A percentile compares a stretch with the other conserved stretches of the same genome.
Conservation (phyloP, 2,329 filamentous ascomycete species). For the Venturia oleaginea region DNA sequence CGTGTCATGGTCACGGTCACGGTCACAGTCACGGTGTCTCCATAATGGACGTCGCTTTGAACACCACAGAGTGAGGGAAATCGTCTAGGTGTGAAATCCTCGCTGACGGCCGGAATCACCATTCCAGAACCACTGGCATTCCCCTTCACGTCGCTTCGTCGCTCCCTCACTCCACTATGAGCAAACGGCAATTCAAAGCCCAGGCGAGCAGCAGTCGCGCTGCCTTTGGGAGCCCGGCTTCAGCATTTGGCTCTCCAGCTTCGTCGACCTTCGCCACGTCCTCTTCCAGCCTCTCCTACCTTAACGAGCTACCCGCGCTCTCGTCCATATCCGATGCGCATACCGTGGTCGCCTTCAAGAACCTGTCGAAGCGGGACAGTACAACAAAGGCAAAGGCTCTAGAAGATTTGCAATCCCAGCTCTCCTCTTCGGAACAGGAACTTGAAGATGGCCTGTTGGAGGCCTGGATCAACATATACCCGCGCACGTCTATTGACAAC, state of each 20-base stretch:
- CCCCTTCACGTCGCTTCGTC: background rate
- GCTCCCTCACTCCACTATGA: constrained; percentile 11
- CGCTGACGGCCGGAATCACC: background rate
- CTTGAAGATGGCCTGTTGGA: constrained; percentile 77
- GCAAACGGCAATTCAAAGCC: constrained; percentile 15
- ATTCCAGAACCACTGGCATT: background rate
- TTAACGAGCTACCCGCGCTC: constrained; percentile 77
- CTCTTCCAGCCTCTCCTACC: constrained; percentile 68
- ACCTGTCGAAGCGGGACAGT: constrained; percentile 82
- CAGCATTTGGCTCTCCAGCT: constrained; percentile 32
- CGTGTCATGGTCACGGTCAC: background rate
- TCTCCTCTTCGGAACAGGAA: constrained; percentile 48
- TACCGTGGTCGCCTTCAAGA: constrained; percentile 84
- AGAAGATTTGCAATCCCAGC: constrained; percentile 67
- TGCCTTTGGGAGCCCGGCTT: constrained; percentile 32
- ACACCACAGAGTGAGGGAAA: background rate
- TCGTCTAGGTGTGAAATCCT: background rate
- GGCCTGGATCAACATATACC: constrained; percentile 82
- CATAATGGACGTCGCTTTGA: background rate
- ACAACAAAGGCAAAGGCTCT: constrained; percentile 86
- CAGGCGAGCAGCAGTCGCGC: constrained; percentile 14
- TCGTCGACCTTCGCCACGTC: constrained; percentile 35
- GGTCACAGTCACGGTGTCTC: background rate
- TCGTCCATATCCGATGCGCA: constrained; percentile 68
- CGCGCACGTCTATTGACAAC: constrained; percentile 82